These are phyloP conservation scores for Colletotrichum navitas DNA, from an alignment of 2,329 filamentous ascomycete species.

Conservation along the genomic window DNA sequence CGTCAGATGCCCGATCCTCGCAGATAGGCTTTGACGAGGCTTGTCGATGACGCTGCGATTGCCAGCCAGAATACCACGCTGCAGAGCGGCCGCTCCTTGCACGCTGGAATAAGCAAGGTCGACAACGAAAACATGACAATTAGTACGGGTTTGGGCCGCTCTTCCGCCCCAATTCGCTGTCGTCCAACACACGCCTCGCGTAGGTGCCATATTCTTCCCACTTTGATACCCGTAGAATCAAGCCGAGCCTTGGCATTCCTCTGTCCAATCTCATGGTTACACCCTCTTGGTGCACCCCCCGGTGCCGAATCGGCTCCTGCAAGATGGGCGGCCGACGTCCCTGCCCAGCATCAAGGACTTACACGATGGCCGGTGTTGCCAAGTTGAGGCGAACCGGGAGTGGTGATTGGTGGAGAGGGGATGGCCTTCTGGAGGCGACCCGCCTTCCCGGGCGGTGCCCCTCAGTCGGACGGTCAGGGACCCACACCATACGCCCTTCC, in stretches of 20 bases:
- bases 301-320: background rate
- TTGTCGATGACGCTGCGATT: conserved; percentile 7
- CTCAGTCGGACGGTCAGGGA: background rate
- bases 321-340: background rate
- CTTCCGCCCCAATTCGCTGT: background rate
- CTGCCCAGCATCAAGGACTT: background rate
- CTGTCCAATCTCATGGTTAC: background rate
- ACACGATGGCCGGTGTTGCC: background rate
- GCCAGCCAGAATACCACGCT: background rate
- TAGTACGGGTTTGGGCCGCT: background rate
- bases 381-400: conserved; percentile 25
- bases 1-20: conserved; percentile 24
- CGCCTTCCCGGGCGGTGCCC: background rate
- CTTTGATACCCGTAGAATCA: background rate
- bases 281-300: background rate
- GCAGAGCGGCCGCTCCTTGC: conserved; percentile 22
- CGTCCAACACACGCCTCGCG: conserved; percentile 2
- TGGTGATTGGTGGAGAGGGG: conserved; percentile 25
- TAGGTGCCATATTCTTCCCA: background rate
- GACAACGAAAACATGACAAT: background rate
- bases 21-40: conserved; percentile 27
- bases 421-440: background rate
- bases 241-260: background rate
- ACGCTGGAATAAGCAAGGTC: conserved; percentile 1
- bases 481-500: background rate